phyloP scores from a whole-genome alignment of 2,329 filamentous ascomycete genomes.

The Pseudocercospora fijiensis region DNA sequence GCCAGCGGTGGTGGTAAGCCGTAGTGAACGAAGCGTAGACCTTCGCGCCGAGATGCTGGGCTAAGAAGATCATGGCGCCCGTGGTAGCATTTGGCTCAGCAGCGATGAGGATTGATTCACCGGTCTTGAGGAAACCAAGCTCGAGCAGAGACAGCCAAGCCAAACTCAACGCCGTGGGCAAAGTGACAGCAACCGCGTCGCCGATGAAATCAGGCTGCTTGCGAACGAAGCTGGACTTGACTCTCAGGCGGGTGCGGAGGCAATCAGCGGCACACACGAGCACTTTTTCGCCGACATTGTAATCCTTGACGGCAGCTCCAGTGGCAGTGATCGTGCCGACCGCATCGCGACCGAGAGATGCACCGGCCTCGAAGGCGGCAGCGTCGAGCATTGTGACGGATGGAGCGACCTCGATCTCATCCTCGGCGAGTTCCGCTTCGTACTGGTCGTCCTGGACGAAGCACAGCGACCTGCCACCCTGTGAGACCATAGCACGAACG shows the following conservation, averaged over 20 bases:
- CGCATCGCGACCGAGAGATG: neutral
- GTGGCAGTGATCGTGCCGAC: neutral
- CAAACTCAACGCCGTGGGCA: neutral
- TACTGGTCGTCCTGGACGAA: slow-evolving; percentile 9
- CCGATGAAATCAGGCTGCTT: slow-evolving; percentile 9
- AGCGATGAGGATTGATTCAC: slow-evolving; percentile 3
- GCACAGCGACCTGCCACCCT: neutral
- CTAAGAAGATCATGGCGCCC: slow-evolving; percentile 6
- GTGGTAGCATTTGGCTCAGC: slow-evolving; percentile 1
- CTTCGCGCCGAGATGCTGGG: slow-evolving; percentile 5
- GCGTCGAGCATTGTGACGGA: neutral
- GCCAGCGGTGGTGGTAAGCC: slow-evolving; percentile 9
- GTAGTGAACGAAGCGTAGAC: slow-evolving; percentile 7
- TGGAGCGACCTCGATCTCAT: slow-evolving; percentile 3
- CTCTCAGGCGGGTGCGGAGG: slow-evolving; percentile 3
- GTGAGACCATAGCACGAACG: slow-evolving; percentile 7
- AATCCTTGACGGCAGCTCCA: slow-evolving; percentile 4
- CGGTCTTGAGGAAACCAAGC: slow-evolving; percentile 6
- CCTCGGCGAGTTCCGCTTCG: neutral
- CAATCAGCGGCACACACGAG: slow-evolving; percentile 3
- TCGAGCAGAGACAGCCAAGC: slow-evolving; percentile 4
- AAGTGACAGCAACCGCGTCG: slow-evolving; percentile 2
- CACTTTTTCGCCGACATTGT: slow-evolving; percentile 6
- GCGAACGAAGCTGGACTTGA: slow-evolving; percentile 1
- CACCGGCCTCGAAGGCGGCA: slow-evolving; percentile 1